Evolutionary conservation across 1,284 basidiomycete species (phyloP).

Genomic region (Melanopsichium pennsylvanicum): DNA sequence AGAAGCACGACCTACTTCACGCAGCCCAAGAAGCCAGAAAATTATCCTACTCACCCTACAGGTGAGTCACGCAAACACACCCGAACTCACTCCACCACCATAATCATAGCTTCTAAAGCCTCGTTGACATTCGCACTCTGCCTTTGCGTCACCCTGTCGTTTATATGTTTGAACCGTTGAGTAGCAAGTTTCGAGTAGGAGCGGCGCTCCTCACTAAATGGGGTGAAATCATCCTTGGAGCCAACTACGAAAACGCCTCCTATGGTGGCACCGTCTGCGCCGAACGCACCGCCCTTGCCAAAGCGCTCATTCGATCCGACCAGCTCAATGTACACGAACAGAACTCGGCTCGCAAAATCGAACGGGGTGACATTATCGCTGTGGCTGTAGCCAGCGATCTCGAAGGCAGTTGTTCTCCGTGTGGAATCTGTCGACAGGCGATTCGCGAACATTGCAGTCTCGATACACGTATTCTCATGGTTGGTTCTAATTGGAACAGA

Average conservation of each 20-base stretch:
- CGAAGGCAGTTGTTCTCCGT: slow-evolving; percentile 67
- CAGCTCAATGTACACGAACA: slow-evolving; percentile 22
- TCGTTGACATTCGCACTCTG: too few relatives aligned
- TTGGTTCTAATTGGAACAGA: slow-evolving; percentile 74
- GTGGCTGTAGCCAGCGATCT: slow-evolving; percentile 55
- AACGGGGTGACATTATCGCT: slow-evolving; percentile 50
- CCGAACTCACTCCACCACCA: too few relatives aligned
- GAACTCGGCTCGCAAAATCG: slow-evolving; percentile 32
- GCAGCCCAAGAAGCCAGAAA: slow-evolving; percentile 55
- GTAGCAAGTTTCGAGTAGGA: slow-evolving; percentile 89
- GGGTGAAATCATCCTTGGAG: slow-evolving; percentile 79
- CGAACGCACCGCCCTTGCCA: slow-evolving; percentile 60
- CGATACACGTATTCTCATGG: slow-evolving; percentile 79
- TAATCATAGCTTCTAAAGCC: too few relatives aligned
- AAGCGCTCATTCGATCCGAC: slow-evolving; percentile 37
- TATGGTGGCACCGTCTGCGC: slow-evolving; percentile 73
- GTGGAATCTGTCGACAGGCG: slow-evolving; percentile 90
- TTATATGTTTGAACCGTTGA: too few relatives aligned
- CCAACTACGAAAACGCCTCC: slow-evolving; percentile 89
- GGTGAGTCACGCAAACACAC: slow-evolving; percentile 19
- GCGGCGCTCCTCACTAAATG: slow-evolving; percentile 78
- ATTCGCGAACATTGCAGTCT: slow-evolving; percentile 82
- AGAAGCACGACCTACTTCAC: slow-evolving; percentile 48
- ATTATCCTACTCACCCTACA: slow-evolving; percentile 61
- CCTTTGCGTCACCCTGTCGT: too few relatives aligned